Evolutionary conservation across 164 flowering plant species (phyloP), one percentile per base, ranked within the genome.

Genomic region (Hamamelis virginiana): DNA sequence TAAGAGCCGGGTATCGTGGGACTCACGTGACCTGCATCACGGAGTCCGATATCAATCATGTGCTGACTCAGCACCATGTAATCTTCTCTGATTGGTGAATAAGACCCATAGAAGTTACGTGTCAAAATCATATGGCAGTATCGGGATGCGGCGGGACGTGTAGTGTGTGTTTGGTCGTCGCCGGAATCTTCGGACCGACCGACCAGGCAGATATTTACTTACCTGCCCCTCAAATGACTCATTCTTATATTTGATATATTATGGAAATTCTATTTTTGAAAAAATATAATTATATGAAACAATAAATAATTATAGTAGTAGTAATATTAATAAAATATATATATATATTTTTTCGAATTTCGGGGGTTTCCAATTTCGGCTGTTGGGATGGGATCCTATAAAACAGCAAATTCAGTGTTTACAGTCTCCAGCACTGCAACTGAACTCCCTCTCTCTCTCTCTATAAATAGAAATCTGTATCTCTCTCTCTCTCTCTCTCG

Each of bases 311-410:
- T 51, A 9, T 19, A 3, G 6, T 68, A 33, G 45, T 6, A 16
- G 19, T 5, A n/a, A 8, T n/a, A 23, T 43, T n/a, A n/a, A 25
- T 41, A 62, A 1, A 19, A 51, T 21, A 0, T 10, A 19, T n/a
- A n/a, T n/a, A n/a, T n/a, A n/a, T n/a, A n/a, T n/a, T n/a, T 59
- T 10, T 41, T 25, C 21, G 53, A 15, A 45, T 3, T 21, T 67
- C 41, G 47, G 50, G 50, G 64, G 38, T 75, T 76, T 60, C 68
- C 74, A 72, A 76, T 79, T 79, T 72, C 80, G 87, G 84, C 78
- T 78, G 76, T 78, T 69, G 69, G 76, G 80, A 82, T 80, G n/a
- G n/a, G n/a, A 33, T 33, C 87, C 89, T 85, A 89, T 89, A 86
- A 78, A 86, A 79, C 75, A 65, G 81, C 74, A 77, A 72, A 71